Percentiles rank a stretch among this genome's conserved stretches.
Evolutionary conservation across 257 asterid genomes (phyloP).

Genomic region (Nicotiana obtusifolia): DNA sequence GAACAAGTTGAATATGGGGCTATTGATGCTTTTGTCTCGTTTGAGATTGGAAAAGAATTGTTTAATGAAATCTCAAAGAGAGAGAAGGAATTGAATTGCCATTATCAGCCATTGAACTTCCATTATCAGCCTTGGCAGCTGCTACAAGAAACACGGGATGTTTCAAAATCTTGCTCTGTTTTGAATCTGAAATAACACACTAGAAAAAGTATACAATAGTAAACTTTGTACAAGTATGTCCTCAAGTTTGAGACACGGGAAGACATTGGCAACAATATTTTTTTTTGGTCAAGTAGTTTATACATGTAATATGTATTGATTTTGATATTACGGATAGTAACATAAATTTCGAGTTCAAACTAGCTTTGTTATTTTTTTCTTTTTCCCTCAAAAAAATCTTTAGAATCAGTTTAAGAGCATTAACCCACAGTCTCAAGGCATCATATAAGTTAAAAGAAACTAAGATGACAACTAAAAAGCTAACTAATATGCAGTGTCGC

Average conservation of each 20-base stretch:
- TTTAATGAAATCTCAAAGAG: too few relatives aligned
- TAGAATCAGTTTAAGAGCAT: too few relatives aligned
- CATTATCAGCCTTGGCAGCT: background rate
- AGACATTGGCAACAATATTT: background rate
- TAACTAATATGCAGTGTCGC: background rate
- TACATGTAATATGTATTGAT: background rate
- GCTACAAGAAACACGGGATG: background rate
- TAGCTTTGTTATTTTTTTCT: too few relatives aligned
- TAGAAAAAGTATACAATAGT: too few relatives aligned
- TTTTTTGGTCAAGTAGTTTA: background rate
- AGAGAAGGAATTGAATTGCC: background rate
- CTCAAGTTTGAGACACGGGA: background rate
- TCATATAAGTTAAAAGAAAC: too few relatives aligned
- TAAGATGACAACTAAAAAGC: background rate
- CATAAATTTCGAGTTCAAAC: too few relatives aligned
- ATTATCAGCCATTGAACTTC: background rate
- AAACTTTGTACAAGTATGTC: background rate
- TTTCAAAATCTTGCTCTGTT: background rate
- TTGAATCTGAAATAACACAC: background rate
- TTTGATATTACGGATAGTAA: too few relatives aligned
- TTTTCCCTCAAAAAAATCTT: too few relatives aligned
- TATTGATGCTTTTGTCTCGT: constrained; percentile 26
- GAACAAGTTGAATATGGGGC: constrained; percentile 27
- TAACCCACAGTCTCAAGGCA: too few relatives aligned
- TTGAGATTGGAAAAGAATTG: constrained; percentile 3